Conservation (phyloP, 176 grass and related monocot genomes). For the maize (Zea mays) region DNA sequence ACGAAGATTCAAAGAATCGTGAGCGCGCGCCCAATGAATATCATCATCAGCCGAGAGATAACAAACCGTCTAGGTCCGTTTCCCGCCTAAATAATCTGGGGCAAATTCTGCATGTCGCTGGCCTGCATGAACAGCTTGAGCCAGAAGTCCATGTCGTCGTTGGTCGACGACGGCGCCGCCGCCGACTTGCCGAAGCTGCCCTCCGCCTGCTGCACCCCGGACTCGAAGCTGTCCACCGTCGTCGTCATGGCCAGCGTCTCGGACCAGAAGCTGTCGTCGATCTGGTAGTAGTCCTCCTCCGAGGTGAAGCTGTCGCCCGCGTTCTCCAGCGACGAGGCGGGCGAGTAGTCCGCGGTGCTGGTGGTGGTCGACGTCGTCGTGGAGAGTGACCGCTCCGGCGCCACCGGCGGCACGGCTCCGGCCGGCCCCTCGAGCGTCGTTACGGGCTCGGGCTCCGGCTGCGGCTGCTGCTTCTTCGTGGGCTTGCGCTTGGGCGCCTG, state of each 20-base stretch:
- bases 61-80: too few species aligned
- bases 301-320: conserved; percentile 49
- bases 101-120: conserved; percentile 49
- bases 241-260: conserved; percentile 52
- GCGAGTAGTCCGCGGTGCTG: conserved; percentile 28
- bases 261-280: conserved; percentile 77
- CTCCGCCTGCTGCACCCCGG: conserved; percentile 12
- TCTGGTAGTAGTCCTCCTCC: conserved; percentile 42
- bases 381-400: conserved; percentile 45
- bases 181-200: background rate
- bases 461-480: conserved; percentile 24
- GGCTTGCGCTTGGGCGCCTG: conserved; percentile 35
- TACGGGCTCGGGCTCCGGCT: background rate
- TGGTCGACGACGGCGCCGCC: conserved; percentile 14
- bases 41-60: background rate
- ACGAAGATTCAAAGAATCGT: conserved; percentile 46
- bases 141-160: conserved; percentile 82
- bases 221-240: conserved; percentile 26
- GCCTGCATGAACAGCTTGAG: conserved; percentile 63
- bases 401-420: background rate
- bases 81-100: conserved; percentile 40
- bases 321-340: conserved; percentile 39
- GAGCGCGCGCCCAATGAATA: conserved; percentile 16
- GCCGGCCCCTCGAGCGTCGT: background rate
- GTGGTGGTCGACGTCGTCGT: background rate